Evolutionary conservation across 2,329 filamentous ascomycete genomes (phyloP), one percentile per base, ranked within the genome.

Genomic region (Alternaria angustiovoidea): DNA sequence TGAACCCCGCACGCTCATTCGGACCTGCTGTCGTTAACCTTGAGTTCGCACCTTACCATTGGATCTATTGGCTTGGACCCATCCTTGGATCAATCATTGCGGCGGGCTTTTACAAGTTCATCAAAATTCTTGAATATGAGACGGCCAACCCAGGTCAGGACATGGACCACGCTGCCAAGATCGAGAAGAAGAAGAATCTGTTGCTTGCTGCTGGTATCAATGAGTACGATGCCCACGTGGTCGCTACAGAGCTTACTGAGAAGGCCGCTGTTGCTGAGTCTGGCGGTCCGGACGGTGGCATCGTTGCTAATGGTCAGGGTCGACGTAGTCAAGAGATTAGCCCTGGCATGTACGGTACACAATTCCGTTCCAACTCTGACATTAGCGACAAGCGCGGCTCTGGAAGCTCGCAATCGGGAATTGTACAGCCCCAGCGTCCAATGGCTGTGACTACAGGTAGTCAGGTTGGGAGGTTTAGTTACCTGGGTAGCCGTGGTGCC

Each of bases 31-130:
- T 80, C 12, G 69, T 78, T 20, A 66, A 61, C 51, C 75, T 73
- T 14, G 69, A 60, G 4, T 82, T 81, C 60, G 75, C 78, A 14
- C 2, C 16, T 34, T 67, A 67, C 42, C 60, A 67, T 48, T 67
- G 65, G 65, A 67, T 82, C 49, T 83, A 83, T 66, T 83, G 81
- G 81, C 54, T 82, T 3, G 81, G 81, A 0, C 81, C 81, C 1
- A 63, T 68, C 6, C 73, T 82, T 0, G 80, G 81, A 7, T 66
- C 63, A 2, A 69, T 81, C 3, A 68, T 85, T 2, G 83, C 83
- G 0, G 79, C 80, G 2, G 81, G 76, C 3, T 84, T 85, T 64
- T 86, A 81, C 51, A 71, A 73, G 46, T 74, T 84, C 57, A 76
- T 85, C 61, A 79, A 80, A 63, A 70, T 74, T 38, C 65, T 74